phyloP scores from a whole-genome alignment of 371 early-diverging fungal genomes.

The Mortierella sp. region DNA sequence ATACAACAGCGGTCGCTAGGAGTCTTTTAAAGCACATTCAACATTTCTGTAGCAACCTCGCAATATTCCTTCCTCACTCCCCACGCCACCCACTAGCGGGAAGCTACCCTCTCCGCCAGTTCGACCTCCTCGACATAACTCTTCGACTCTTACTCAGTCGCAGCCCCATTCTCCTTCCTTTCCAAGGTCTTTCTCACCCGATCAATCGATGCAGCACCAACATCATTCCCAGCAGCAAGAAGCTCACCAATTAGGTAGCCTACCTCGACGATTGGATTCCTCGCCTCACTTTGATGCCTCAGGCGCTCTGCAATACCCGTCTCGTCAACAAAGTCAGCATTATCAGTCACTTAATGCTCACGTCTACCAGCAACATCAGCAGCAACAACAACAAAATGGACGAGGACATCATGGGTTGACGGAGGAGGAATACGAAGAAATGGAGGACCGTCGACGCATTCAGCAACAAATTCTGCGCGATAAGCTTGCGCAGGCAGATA shows the following conservation, averaged over 20 bases:
- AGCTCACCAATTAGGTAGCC: background rate
- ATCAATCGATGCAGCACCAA: slow-evolving; percentile 11
- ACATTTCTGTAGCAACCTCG: background rate
- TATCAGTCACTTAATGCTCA: slow-evolving; percentile 36
- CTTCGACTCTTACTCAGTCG: slow-evolving; percentile 2
- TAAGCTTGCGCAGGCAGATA: slow-evolving; percentile 28
- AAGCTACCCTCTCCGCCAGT: slow-evolving; percentile 18
- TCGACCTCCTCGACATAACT: slow-evolving; percentile 15
- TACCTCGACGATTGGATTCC: slow-evolving; percentile 16
- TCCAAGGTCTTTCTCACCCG: background rate
- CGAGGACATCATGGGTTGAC: slow-evolving; percentile 21
- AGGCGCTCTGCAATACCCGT: slow-evolving; percentile 30
- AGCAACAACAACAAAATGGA: slow-evolving; percentile 8
- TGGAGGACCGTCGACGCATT: slow-evolving; percentile 54
- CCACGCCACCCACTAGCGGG: slow-evolving; percentile 36
- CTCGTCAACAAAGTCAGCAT: slow-evolving; percentile 39
- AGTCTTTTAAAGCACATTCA: too few relatives aligned
- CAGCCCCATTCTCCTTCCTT: background rate
- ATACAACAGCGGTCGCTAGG: too few relatives aligned
- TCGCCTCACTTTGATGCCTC: background rate
- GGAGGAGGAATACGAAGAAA: slow-evolving; percentile 35
- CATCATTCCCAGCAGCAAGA: slow-evolving; percentile 10
- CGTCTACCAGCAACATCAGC: slow-evolving; percentile 14
- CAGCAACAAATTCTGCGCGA: slow-evolving; percentile 47
- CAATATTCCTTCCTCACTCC: slow-evolving; percentile 31